phyloP scores from a whole-genome alignment of 2,329 filamentous ascomycete genomes.

The Neobulgaria alba region DNA sequence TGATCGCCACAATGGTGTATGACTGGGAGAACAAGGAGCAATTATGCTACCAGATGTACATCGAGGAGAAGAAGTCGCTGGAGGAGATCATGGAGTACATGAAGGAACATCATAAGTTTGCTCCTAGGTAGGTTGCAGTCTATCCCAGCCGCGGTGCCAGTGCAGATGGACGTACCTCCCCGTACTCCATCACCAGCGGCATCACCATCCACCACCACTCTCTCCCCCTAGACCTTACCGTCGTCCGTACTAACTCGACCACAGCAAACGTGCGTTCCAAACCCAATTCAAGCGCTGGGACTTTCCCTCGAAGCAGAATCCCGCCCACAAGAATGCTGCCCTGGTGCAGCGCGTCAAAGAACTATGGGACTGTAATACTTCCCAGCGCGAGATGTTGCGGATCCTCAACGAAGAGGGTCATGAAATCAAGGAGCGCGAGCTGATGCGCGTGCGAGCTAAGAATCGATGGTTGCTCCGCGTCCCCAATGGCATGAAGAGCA shows the following conservation, averaged over 20 bases:
- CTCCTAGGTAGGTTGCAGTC: constrained; percentile 63
- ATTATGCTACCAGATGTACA: constrained; percentile 63
- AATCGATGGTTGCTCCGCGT: constrained; percentile 60
- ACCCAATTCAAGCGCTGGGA: constrained; percentile 63
- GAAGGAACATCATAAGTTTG: constrained; percentile 54
- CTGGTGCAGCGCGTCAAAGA: constrained; percentile 64
- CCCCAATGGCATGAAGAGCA: constrained; percentile 47
- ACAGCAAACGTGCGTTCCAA: constrained; percentile 70
- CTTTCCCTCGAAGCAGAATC: constrained; percentile 67
- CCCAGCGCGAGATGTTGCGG: constrained; percentile 64
- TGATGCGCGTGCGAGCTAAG: constrained; percentile 60
- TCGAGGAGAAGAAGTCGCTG: constrained; percentile 63
- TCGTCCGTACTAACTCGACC: constrained; percentile 15
- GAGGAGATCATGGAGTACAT: constrained; percentile 69
- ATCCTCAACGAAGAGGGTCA: constrained; percentile 65
- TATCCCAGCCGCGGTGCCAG: too few relatives aligned
- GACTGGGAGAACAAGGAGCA: constrained; percentile 60
- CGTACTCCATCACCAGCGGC: constrained; percentile 21
- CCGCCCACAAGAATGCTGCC: constrained; percentile 58
- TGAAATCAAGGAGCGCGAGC: constrained; percentile 60
- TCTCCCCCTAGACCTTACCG: too few relatives aligned
- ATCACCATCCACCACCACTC: constrained; percentile 13
- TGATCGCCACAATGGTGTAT: constrained; percentile 38
- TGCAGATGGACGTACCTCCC: constrained; percentile 12
- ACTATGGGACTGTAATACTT: constrained; percentile 68